Evolutionary conservation across 2,329 filamentous ascomycete species (phyloP).

Genomic region (Fusarium coicis): DNA sequence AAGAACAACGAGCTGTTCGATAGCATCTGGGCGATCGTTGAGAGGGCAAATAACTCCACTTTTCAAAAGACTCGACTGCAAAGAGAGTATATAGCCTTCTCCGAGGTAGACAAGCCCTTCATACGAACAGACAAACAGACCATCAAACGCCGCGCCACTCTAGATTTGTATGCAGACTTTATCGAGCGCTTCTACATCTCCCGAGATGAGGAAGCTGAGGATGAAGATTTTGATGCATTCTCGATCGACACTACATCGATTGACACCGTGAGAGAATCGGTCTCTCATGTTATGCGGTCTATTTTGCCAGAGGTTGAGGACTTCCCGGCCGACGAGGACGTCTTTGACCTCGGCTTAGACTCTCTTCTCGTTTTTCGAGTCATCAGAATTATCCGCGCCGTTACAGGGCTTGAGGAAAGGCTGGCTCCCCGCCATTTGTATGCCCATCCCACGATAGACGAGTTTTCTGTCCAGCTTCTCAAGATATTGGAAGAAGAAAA

Average conservation of each 20-base stretch:
- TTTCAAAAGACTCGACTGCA: background rate
- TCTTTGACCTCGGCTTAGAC: background rate
- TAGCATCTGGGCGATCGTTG: background rate
- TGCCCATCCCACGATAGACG: background rate
- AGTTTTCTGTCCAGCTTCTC: background rate
- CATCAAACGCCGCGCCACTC: conserved; percentile 2
- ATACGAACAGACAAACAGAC: conserved; percentile 9
- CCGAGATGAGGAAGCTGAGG: background rate
- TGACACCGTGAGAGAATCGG: background rate
- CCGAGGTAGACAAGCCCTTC: background rate
- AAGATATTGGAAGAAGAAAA: background rate
- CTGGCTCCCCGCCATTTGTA: conserved; percentile 4
- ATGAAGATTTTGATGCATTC: conserved; percentile 3
- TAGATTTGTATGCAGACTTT: background rate
- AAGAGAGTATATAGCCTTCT: background rate
- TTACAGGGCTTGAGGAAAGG: background rate
- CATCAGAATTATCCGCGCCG: background rate
- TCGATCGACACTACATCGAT: background rate
- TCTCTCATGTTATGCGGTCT: background rate
- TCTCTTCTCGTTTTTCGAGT: conserved; percentile 5
- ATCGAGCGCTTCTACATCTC: conserved; percentile 7
- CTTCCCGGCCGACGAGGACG: background rate
- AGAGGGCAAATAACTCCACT: conserved; percentile 3
- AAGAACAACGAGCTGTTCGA: conserved; percentile 1
- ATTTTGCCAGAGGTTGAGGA: background rate